Percentiles rank a stretch among this genome's conserved stretches.
phyloP scores from a whole-genome alignment of 176 grass and related monocot species.

The Rhynchospora tenuis region DNA sequence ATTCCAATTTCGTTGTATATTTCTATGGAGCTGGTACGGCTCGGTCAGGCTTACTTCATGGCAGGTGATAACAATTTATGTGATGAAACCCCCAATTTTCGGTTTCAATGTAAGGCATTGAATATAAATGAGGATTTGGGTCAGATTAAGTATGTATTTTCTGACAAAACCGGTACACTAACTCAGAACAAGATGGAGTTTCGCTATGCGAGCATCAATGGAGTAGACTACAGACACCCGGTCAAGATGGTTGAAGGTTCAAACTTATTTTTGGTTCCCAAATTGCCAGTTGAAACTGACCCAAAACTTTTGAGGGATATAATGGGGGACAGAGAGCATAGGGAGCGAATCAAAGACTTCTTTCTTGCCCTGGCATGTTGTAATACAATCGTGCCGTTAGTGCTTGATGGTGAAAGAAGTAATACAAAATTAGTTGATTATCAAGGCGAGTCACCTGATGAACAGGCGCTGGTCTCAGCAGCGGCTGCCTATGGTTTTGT shows the following conservation, averaged over 20 bases:
- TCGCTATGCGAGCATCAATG: conserved; percentile 53
- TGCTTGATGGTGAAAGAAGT: conserved; percentile 30
- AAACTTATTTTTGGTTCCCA: conserved; percentile 47
- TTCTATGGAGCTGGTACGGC: conserved; percentile 87
- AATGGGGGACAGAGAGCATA: conserved; percentile 37
- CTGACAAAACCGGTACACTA: conserved; percentile 89
- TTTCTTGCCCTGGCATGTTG: conserved; percentile 75
- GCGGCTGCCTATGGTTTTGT: conserved; percentile 84
- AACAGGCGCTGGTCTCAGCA: conserved; percentile 81
- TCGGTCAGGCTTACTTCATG: conserved; percentile 95
- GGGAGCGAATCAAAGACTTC: conserved; percentile 39
- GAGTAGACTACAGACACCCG: conserved; percentile 54
- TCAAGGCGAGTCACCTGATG: conserved; percentile 94
- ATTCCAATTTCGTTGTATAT: conserved; percentile 96
- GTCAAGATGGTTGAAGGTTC: conserved; percentile 15
- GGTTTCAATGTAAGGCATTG: conserved; percentile 79
- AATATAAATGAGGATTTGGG: conserved; percentile 98
- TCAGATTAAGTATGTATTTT: conserved; percentile 89
- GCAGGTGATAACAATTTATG: conserved; percentile 55
- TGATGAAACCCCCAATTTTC: conserved; percentile 48
- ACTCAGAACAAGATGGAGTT: conserved; percentile 98
- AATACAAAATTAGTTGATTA: conserved; percentile 60
- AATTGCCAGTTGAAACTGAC: conserved; percentile 54
- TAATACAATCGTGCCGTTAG: conserved; percentile 84
- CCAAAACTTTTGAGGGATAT: conserved; percentile 38